Evolutionary conservation across 768 basidiomycete species (phyloP).

Genomic region (Dentipellis fragilis): DNA sequence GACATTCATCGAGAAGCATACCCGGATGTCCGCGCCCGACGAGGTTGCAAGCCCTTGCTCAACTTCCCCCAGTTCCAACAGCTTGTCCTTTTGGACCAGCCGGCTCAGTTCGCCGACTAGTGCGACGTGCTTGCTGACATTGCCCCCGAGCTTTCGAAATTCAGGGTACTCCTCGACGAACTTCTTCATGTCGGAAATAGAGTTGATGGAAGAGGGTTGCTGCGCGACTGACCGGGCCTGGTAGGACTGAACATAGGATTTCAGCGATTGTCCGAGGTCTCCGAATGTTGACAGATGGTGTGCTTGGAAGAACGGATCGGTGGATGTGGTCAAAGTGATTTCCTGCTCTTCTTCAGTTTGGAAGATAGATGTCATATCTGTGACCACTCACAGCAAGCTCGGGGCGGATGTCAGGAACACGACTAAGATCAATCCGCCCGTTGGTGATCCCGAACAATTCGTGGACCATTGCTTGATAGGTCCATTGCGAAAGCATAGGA

Average conservation of each 20-base stretch:
- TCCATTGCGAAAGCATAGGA: conserved; percentile 94
- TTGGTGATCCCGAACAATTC: conserved; percentile 91
- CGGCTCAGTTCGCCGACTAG: conserved; percentile 93
- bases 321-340: conserved; percentile 82
- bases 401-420: conserved; percentile 76
- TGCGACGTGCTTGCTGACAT: conserved; percentile 98
- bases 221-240: conserved; percentile 74
- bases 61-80: conserved; percentile 86
- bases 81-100: conserved; percentile 74
- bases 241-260: conserved; percentile 90
- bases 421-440: conserved; percentile 77
- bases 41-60: conserved; percentile 95
- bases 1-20: conserved; percentile 22
- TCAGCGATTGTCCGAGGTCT: conserved; percentile 86
- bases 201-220: conserved; percentile 76
- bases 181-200: conserved; percentile 92
- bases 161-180: conserved; percentile 99
- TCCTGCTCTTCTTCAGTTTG: conserved; percentile 41
- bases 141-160: conserved; percentile 91
- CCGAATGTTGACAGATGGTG: conserved; percentile 92
- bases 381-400: conserved; percentile 63
- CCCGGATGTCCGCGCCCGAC: conserved; percentile 83
- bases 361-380: not conserved
- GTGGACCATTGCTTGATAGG: conserved; percentile 99
- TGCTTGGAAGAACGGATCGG: conserved; percentile 89